Conservation (phyloP, 192 early-diverging fungal species). For the Entophlyctis luteolus region DNA sequence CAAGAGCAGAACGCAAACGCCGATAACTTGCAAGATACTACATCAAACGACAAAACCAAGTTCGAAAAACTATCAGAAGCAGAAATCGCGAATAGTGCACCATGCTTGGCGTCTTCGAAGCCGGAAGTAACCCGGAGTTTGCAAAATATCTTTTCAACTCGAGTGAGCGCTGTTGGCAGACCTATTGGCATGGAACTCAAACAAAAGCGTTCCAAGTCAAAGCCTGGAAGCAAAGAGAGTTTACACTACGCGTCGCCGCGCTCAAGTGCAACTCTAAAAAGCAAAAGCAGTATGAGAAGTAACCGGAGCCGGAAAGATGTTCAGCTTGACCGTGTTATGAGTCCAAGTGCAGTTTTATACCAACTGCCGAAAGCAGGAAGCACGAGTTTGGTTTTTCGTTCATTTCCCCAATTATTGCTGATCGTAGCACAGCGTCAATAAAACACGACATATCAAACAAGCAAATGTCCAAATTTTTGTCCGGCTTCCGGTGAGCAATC, state of each 20-base stretch:
- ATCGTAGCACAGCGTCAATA: neutral
- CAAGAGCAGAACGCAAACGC: too few relatives aligned
- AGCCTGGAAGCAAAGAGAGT: neutral
- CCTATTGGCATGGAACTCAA: too few relatives aligned
- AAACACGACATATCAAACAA: slow-evolving; percentile 19
- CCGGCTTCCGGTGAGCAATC: slow-evolving; percentile 19
- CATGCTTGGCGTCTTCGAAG: too few relatives aligned
- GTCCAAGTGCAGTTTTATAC: slow-evolving; percentile 6
- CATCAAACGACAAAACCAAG: too few relatives aligned
- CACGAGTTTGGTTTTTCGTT: neutral
- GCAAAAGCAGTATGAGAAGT: neutral
- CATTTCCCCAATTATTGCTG: neutral
- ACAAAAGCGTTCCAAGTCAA: too few relatives aligned
- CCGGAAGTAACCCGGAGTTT: too few relatives aligned
- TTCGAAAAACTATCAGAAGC: too few relatives aligned
- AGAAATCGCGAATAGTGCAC: too few relatives aligned
- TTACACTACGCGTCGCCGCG: neutral
- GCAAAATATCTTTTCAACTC: too few relatives aligned
- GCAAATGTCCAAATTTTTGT: slow-evolving; percentile 32
- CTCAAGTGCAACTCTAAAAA: neutral
- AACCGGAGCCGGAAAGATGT: neutral
- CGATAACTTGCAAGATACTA: too few relatives aligned
- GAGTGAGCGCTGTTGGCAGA: too few relatives aligned
- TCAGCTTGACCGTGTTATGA: slow-evolving; percentile 1
- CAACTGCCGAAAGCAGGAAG: slow-evolving; percentile 6